Base-by-base conservation (phyloP, 345 rosid genomes). In the Eucalyptus globulus region DNA sequence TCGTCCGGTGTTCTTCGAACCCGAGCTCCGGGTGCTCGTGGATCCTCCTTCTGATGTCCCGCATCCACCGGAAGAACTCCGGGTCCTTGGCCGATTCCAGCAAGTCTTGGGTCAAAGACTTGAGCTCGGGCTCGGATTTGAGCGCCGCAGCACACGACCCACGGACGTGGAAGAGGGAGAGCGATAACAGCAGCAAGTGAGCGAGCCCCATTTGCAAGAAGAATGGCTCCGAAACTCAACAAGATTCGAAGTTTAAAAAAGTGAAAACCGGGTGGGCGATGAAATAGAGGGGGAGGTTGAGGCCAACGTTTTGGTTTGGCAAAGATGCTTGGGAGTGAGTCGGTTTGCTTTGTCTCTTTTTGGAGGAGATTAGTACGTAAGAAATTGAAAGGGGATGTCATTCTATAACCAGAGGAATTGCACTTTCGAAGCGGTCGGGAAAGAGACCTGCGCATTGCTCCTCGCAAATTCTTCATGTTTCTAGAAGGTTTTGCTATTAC, bases 11-110 rank as follows among this genome's bases (percentile, higher is more conserved):
- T 91, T 96, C 97, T 87, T 96, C 92, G 81, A 96, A 96, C 27
- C 96, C 98, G 7, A 93, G 91, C 90, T 96, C 96, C 13, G 98
- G 98, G 87, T 93, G 80, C 93, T 94, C 91, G 86, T 94, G 98
- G 26, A 95, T 92, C 90, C 83, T 93, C 91, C 98, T 92, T 87
- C 97, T 92, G 62, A 94, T 88, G 45, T 91, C 95, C 91, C 91
- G 92, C 94, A 94, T 92, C 98, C 97, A 94, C 53, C 92, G 92
- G 72, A 93, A 94, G 92, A 93, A 95, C 89, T 92, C 93, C 9
- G 95, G 93, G 34, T 94, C 93, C 85, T 89, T 94, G 5, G 97
- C 97, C 17, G 94, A 90, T 24, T 89, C 89, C 14, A 95, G 90
- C 90, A 95, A 89, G 47, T 91, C 91, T 6, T 85, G 90, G 88